Conservation (phyloP, 2,329 filamentous ascomycete genomes). For the Botrytis sinoallii region DNA sequence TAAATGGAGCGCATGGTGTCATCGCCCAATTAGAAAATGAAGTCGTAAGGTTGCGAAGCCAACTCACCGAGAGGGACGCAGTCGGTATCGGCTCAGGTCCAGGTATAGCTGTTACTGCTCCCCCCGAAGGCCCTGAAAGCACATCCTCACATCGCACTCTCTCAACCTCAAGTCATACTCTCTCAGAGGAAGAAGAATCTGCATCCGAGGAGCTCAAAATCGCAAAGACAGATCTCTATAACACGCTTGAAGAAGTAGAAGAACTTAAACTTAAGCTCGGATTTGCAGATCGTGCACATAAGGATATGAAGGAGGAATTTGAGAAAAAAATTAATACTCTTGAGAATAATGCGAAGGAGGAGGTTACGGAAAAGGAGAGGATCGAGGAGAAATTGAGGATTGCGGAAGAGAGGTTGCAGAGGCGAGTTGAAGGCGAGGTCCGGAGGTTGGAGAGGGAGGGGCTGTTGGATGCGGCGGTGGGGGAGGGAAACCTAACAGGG, state of each 20-base stretch:
- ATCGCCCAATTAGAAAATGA: background rate
- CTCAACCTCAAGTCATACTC: background rate
- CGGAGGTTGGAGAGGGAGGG: background rate
- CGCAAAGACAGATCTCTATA: slow-evolving; percentile 10
- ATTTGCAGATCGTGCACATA: background rate
- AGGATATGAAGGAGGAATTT: slow-evolving; percentile 1
- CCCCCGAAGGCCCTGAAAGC: background rate
- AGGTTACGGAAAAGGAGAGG: background rate
- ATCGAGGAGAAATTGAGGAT: background rate
- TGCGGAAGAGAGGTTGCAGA: background rate
- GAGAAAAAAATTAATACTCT: background rate
- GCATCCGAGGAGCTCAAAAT: background rate
- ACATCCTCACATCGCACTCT: background rate
- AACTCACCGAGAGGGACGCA: background rate
- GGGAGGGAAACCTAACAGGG: background rate
- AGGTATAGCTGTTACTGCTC: background rate
- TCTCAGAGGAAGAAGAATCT: background rate
- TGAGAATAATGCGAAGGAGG: background rate
- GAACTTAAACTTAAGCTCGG: slow-evolving; percentile 1
- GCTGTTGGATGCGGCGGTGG: background rate
- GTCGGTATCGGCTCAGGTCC: background rate
- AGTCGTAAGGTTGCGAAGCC: background rate
- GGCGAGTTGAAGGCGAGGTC: background rate
- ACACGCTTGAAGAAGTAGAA: slow-evolving; percentile 16
- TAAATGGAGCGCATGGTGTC: slow-evolving; percentile 6